Conservation (phyloP, 192 early-diverging fungal genomes). For the Spinellus fusiger region DNA sequence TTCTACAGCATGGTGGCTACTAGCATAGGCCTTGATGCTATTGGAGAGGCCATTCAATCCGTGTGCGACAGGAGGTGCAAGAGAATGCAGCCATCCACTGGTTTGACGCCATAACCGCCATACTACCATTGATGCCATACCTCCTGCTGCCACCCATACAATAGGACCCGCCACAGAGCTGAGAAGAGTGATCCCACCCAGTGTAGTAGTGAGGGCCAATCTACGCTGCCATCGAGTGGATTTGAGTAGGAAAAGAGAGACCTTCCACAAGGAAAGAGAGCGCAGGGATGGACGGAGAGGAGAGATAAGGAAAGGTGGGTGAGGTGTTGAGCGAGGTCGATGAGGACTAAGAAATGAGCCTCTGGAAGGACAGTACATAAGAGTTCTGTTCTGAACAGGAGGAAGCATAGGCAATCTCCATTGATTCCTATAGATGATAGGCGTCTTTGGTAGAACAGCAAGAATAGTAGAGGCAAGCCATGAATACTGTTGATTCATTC, state of each 20-base stretch:
- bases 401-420: too few species aligned
- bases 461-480: too few species aligned
- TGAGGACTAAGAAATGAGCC: too few species aligned
- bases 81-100: conserved; percentile 2
- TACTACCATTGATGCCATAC: conserved; percentile 1
- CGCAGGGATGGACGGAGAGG: neutral
- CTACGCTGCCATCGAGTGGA: neutral
- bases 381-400: too few species aligned
- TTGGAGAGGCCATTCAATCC: neutral
- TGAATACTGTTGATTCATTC: too few species aligned
- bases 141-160: conserved; percentile 3
- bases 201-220: neutral
- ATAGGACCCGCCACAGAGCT: neutral
- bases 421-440: neutral
- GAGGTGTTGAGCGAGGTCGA: too few species aligned
- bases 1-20: conserved; percentile 16
- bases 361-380: too few species aligned
- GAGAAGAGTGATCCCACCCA: neutral
- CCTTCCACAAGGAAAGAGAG: neutral
- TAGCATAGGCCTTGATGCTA: neutral
- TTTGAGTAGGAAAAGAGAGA: neutral
- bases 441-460: too few species aligned
- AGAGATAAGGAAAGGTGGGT: too few species aligned
- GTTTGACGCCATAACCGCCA: conserved; percentile 8
- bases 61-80: neutral